These are phyloP conservation scores for Boletus rubropictus DNA, from an alignment of 768 basidiomycete species.

Conservation along the genomic window DNA sequence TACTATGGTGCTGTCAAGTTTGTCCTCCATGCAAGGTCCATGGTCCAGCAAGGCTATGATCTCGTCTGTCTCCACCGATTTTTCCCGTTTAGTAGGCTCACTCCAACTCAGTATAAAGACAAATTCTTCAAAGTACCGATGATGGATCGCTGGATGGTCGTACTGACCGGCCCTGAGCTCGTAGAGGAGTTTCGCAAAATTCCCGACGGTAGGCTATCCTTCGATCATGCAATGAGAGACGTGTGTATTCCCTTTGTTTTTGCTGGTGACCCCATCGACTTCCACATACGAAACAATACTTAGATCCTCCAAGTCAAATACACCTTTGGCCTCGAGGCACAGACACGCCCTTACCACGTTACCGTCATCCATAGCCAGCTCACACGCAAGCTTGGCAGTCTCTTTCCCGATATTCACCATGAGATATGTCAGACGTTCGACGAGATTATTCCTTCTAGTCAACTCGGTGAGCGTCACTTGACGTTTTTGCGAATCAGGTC, in stretches of 20 bases:
- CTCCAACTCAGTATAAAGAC: slow-evolving; percentile 24
- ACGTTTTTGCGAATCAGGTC: slow-evolving; percentile 9
- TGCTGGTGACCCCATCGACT: neutral
- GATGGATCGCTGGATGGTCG: slow-evolving; percentile 41
- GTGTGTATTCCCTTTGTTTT: slow-evolving; percentile 25
- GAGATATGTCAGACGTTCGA: slow-evolving; percentile 32
- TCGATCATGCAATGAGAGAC: slow-evolving; percentile 34
- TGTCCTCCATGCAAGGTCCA: slow-evolving; percentile 26
- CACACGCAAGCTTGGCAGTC: slow-evolving; percentile 29
- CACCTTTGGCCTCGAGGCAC: slow-evolving; percentile 32
- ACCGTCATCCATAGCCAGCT: slow-evolving; percentile 29
- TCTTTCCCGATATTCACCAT: slow-evolving; percentile 31
- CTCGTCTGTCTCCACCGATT: slow-evolving; percentile 20
- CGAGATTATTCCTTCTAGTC: slow-evolving; percentile 22
- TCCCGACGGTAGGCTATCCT: slow-evolving; percentile 43
- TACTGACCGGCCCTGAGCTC: slow-evolving; percentile 37
- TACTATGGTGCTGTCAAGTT: slow-evolving; percentile 30
- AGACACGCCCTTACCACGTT: slow-evolving; percentile 34
- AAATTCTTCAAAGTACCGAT: slow-evolving; percentile 40
- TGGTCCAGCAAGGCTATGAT: slow-evolving; percentile 35
- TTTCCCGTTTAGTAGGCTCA: slow-evolving; percentile 13
- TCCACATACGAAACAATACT: slow-evolving; percentile 15
- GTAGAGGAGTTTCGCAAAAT: slow-evolving; percentile 48
- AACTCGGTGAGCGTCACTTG: slow-evolving; percentile 15
- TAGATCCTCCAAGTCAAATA: slow-evolving; percentile 36